These are phyloP conservation scores for Alternaria incomplexa DNA, from an alignment of 2,329 filamentous ascomycete genomes.

Conservation along the genomic window DNA sequence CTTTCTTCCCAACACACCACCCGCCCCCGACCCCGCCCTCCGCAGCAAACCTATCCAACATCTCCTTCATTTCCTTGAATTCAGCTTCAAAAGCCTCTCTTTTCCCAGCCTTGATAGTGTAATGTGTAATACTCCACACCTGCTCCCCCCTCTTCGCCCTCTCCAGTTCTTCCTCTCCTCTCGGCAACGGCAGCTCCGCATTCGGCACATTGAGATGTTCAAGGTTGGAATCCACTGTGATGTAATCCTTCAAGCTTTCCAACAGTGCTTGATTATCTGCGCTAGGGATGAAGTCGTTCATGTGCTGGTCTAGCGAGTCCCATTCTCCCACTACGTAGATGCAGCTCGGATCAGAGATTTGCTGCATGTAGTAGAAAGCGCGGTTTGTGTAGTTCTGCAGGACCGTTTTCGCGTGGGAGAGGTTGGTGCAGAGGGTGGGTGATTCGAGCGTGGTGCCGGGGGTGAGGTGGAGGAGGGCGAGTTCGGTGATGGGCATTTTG, in stretches of 20 bases:
- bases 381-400: constrained; percentile 49
- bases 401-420: constrained; percentile 45
- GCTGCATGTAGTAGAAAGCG: constrained; percentile 49
- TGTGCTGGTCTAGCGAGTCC: constrained; percentile 52
- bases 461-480: constrained; percentile 52
- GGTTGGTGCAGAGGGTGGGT: constrained; percentile 34
- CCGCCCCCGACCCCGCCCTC: constrained; percentile 41
- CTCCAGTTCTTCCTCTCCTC: background rate
- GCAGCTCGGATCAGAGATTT: constrained; percentile 52
- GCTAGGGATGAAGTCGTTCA: constrained; percentile 52
- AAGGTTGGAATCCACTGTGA: constrained; percentile 51
- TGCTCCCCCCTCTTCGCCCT: constrained; percentile 1
- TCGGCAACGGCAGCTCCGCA: constrained; percentile 34
- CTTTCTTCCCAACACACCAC: constrained; percentile 49
- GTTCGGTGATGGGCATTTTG: constrained; percentile 53
- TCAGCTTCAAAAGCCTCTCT: constrained; percentile 31
- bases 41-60: background rate
- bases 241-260: constrained; percentile 40
- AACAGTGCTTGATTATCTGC: constrained; percentile 51
- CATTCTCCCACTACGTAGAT: constrained; percentile 56
- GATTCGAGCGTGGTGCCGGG: constrained; percentile 25
- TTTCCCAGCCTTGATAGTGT: constrained; percentile 36
- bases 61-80: background rate
- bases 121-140: constrained; percentile 43
- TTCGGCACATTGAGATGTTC: constrained; percentile 52